Evolutionary conservation across 345 rosid species (phyloP), one percentile per base, ranked within the genome.

Genomic region (Citrus maxima): DNA sequence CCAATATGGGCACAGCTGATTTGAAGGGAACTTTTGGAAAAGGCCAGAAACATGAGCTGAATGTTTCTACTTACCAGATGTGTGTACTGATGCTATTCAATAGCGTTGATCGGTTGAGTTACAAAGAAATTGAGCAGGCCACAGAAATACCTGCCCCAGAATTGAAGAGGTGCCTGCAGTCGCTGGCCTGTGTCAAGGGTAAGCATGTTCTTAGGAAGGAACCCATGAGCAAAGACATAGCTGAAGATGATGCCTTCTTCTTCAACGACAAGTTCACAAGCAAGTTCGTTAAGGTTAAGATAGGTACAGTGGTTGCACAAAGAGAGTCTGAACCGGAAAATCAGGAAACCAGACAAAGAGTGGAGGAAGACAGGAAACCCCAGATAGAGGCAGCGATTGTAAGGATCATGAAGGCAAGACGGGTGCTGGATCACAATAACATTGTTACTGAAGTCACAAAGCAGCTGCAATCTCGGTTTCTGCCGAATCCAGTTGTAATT

Each of bases 1-100:
- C 93, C 18, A 91, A 91, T 82, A 91, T 88, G 95, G 95, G 95
- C 58, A 83, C 90, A 6, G 95, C 95, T n/a, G 95, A 91, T 63
- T 78, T 91, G 61, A 91, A 84, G 76, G 93, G 93, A 72, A 84
- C 78, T 56, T 89, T 91, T 54, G 95, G 93, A 81, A 91, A 89
- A 80, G 90, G 91, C 37, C 93, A 91, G 88, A 89, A 88, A 82
- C 95, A 91, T 59, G 95, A 89, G 77, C 66, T 91, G 85, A 91
- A 91, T 70, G 95, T 91, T 34, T 91, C 95, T 12, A 91, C 95
- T 7, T 91, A 89, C 81, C 93, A 91, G 38, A 91, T 91, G 93
- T 91, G 95, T 67, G 93, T 89, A 7, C 89, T 91, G 25, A 84
- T 91, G 90, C 82, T 89, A 49, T 91, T 91, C 62, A 91, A 91